phyloP scores from a whole-genome alignment of 306 rosid genomes.

The Cucurbita pepo region DNA sequence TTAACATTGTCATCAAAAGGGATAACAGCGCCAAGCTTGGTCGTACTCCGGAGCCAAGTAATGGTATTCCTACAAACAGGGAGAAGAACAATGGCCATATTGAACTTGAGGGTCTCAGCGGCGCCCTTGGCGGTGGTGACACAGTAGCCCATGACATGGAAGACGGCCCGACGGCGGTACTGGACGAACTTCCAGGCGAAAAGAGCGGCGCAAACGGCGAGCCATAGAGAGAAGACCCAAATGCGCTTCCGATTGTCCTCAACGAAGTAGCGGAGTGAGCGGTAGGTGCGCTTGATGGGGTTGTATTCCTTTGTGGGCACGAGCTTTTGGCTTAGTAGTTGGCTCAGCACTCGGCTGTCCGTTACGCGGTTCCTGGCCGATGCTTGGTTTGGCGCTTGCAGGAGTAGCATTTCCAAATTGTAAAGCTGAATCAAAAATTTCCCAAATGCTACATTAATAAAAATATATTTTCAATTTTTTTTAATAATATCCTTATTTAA shows the following conservation, averaged over 20 bases:
- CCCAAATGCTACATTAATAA: too few relatives aligned
- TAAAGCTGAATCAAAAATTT: slow-evolving; percentile 20
- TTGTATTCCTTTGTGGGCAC: slow-evolving; percentile 64
- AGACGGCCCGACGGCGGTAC: slow-evolving; percentile 52
- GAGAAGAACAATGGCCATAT: slow-evolving; percentile 67
- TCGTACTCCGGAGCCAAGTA: slow-evolving; percentile 66
- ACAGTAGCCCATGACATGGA: slow-evolving; percentile 71
- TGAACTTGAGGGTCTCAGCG: slow-evolving; percentile 81
- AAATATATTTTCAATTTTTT: too few relatives aligned
- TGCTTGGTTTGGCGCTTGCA: slow-evolving; percentile 54
- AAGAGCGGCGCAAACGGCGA: slow-evolving; percentile 41
- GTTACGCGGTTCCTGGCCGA: slow-evolving; percentile 31
- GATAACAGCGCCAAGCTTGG: slow-evolving; percentile 47
- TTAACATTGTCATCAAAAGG: slow-evolving; percentile 85
- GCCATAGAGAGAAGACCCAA: slow-evolving; percentile 59
- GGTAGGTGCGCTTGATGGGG: slow-evolving; percentile 39
- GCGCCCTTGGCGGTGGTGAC: slow-evolving; percentile 71
- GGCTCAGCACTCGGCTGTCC: slow-evolving; percentile 49
- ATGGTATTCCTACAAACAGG: slow-evolving; percentile 84
- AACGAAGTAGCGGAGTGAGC: slow-evolving; percentile 29
- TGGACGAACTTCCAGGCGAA: slow-evolving; percentile 77
- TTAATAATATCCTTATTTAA: too few relatives aligned
- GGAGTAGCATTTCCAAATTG: slow-evolving; percentile 72
- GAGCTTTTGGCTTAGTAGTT: slow-evolving; percentile 62
- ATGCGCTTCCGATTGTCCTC: slow-evolving; percentile 77